These are phyloP conservation scores for Arachnomyces sp. DNA, from an alignment of 2,329 filamentous ascomycete species.

Conservation along the genomic window DNA sequence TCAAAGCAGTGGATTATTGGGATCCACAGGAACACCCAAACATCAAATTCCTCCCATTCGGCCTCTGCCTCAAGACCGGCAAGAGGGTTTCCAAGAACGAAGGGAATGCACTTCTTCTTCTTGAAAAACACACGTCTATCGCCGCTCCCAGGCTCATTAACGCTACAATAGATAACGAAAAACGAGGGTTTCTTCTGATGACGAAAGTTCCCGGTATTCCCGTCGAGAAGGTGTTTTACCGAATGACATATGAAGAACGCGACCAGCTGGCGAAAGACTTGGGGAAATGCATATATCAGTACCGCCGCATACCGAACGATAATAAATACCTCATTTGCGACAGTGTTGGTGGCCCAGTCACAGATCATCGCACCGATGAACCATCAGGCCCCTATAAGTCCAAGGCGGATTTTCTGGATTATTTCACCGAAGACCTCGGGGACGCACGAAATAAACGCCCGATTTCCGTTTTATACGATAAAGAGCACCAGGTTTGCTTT, in stretches of 20 bases:
- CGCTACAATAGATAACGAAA: slow-evolving; percentile 3
- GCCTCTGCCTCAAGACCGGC: slow-evolving; percentile 11
- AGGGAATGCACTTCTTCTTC: slow-evolving; percentile 9
- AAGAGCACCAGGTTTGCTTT: slow-evolving; percentile 9
- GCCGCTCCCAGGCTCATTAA: slow-evolving; percentile 10
- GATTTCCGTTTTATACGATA: slow-evolving; percentile 7
- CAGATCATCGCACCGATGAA: slow-evolving; percentile 5
- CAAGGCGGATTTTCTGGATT: slow-evolving; percentile 6
- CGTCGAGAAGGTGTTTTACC: slow-evolving; percentile 2
- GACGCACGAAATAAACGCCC: slow-evolving; percentile 1
- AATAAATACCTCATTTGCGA: slow-evolving; percentile 4
- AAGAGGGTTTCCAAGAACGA: slow-evolving; percentile 7
- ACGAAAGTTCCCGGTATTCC: slow-evolving; percentile 9
- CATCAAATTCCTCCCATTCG: slow-evolving; percentile 9
- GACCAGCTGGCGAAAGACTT: slow-evolving; percentile 10
- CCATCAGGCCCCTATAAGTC: slow-evolving; percentile 7
- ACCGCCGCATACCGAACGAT: slow-evolving; percentile 6
- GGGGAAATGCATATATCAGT: slow-evolving; percentile 6
- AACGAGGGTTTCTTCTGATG: slow-evolving; percentile 11
- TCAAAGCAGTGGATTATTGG: slow-evolving; percentile 3
- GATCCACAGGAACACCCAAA: not conserved
- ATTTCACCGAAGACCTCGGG: slow-evolving; percentile 2
- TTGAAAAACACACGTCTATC: slow-evolving; percentile 9
- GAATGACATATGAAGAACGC: slow-evolving; percentile 11
- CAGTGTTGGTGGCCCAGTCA: slow-evolving; percentile 8